Base-by-base conservation (phyloP, 805 yeast genomes). In the Kregervanrija fluxuum region DNA sequence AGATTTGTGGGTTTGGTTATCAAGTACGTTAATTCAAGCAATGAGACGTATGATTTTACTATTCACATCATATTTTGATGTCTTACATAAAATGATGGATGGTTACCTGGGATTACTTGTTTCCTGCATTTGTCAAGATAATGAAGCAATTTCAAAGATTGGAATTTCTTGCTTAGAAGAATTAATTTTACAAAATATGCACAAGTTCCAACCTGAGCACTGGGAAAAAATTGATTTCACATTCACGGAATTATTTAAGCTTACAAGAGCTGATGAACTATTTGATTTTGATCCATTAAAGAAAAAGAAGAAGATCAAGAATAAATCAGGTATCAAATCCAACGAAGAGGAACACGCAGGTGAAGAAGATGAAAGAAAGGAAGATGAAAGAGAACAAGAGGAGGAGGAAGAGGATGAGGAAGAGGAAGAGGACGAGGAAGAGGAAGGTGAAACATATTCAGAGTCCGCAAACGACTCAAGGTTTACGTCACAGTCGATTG, bases 11-110 rank as follows among this genome's bases (percentile, higher is more conserved):
- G 95, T 95, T 11, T 93, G 99, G 99, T 68, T 93, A 40, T 88
- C 96, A 0, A 90, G 99, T 0, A 93, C 99, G 1, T 74, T 93
- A 64, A 89, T 95, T 50, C 99, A 93, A 64, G 98, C 98, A 0
- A 70, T 95, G 59, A 79, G 95, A 61, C 86, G 86, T 56, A 77
- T 89, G 81, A 82, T 91, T 54, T 81, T 85, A 1, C 68, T 93
- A 45, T 85, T 91, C 57, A 77, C 89, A 0, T 85, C 82, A 50
- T 91, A 85, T 64, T 93, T 90, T 61, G 85, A 77, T 36, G 74
- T 82, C 2, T 75, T 93, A 57, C 81, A 81, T 53, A 71, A 77
- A 36, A 78, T 85, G 75, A 69, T 91, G 42, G 85, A 80, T 48
- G 93, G 87, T 1, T 88, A 85, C 60, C 70, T 95, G 62, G 79